Conservation (phyloP, 768 basidiomycete genomes). For the Boletus sp. region DNA sequence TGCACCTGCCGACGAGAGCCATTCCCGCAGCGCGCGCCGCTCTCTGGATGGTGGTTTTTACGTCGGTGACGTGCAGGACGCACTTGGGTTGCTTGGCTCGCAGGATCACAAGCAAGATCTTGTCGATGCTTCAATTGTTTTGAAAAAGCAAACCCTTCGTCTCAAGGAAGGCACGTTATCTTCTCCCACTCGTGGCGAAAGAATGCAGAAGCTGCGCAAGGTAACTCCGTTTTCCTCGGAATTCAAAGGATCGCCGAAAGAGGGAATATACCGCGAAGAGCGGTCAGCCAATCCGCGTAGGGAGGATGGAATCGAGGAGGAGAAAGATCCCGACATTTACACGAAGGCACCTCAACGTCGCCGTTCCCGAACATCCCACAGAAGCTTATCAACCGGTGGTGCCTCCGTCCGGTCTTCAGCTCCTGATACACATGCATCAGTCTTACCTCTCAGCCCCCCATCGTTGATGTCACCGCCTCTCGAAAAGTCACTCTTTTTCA, state of each 20-base stretch:
- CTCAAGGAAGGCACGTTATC: background rate
- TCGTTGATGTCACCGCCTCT: slow-evolving; percentile 55
- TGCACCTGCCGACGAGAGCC: background rate
- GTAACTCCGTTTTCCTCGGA: slow-evolving; percentile 12
- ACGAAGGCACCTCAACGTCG: slow-evolving; percentile 18
- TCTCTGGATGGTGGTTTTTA: slow-evolving; percentile 2
- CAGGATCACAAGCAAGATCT: background rate
- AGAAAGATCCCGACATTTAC: slow-evolving; percentile 9
- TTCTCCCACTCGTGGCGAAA: background rate
- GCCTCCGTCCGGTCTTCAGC: slow-evolving; percentile 11
- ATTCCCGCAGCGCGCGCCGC: background rate
- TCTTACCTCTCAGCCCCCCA: slow-evolving; percentile 56
- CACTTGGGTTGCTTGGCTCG: background rate
- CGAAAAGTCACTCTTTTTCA: slow-evolving; percentile 55
- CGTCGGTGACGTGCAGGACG: background rate
- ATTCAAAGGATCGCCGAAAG: background rate
- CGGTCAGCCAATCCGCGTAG: background rate
- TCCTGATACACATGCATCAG: slow-evolving; percentile 32
- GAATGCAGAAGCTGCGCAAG: background rate
- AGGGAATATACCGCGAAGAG: background rate
- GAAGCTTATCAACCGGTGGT: background rate
- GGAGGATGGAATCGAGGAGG: background rate
- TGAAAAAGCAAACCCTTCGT: background rate
- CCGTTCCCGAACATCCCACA: slow-evolving; percentile 2
- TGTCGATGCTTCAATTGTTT: background rate